These are phyloP conservation scores for Suaeda aralocaspica DNA, from an alignment of 148 eudicot genomes.

Conservation along the genomic window DNA sequence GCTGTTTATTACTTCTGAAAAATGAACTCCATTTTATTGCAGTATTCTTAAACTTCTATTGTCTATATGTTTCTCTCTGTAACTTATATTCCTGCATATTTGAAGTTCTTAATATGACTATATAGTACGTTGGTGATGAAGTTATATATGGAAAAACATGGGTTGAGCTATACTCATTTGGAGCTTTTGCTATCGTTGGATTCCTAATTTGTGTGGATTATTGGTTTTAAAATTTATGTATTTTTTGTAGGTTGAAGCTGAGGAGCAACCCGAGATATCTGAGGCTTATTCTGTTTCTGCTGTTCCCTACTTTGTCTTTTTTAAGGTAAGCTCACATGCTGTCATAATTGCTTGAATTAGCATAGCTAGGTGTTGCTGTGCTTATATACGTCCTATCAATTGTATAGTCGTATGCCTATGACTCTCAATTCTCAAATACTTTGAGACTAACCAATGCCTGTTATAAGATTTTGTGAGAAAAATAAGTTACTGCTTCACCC, in stretches of 20 bases:
- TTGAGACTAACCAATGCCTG: too few species aligned
- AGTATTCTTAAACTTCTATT: neutral
- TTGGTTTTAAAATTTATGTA: neutral
- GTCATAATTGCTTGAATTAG: neutral
- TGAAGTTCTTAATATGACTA: neutral
- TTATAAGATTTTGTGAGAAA: too few species aligned
- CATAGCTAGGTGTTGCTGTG: neutral
- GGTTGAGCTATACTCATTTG: neutral
- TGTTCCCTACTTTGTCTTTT: constrained; percentile 89
- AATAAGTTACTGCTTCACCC: too few species aligned
- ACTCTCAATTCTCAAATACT: too few species aligned
- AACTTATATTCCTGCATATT: neutral
- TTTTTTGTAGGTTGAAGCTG: constrained; percentile 82
- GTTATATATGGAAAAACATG: neutral
- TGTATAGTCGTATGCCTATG: too few species aligned
- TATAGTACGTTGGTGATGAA: neutral
- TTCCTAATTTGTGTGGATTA: too few species aligned
- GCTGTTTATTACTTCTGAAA: neutral
- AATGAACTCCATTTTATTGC: neutral
- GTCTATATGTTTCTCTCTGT: neutral
- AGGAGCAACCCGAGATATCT: constrained; percentile 94
- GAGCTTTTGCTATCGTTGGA: neutral
- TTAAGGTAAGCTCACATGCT: constrained; percentile 47
- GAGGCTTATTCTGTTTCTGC: constrained; percentile 87
- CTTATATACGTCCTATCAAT: too few species aligned